Conservation (phyloP, 495 filamentous ascomycete genomes). For the Podospora pseudopauciseta region DNA sequence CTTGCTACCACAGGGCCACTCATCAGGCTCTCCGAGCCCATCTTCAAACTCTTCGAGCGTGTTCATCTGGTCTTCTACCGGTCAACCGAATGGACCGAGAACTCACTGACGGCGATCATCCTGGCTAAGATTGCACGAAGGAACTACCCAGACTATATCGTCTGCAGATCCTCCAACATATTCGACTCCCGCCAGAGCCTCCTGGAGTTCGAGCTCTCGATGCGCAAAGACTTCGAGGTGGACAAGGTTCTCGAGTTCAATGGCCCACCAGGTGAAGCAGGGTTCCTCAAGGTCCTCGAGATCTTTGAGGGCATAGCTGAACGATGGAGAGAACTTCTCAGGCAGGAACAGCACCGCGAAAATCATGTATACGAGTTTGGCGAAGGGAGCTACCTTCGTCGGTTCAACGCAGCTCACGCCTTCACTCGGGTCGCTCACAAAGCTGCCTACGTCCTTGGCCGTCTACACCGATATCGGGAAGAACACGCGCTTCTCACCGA, state of each 20-base stretch:
- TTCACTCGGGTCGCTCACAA: slow-evolving; percentile 94
- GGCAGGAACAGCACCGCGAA: slow-evolving; percentile 77
- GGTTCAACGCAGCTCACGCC: slow-evolving; percentile 89
- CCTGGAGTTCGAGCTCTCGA: slow-evolving; percentile 83
- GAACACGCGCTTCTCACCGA: slow-evolving; percentile 74
- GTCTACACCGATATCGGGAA: slow-evolving; percentile 72
- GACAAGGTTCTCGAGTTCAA: slow-evolving; percentile 84
- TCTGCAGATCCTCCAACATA: slow-evolving; percentile 85
- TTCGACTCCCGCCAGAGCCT: slow-evolving; percentile 72
- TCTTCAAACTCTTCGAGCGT: slow-evolving; percentile 84
- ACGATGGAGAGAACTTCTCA: slow-evolving; percentile 70
- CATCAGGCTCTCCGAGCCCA: slow-evolving; percentile 69
- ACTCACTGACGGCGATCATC: slow-evolving; percentile 92
- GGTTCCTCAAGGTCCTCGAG: slow-evolving; percentile 57
- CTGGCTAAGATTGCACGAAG: slow-evolving; percentile 80
- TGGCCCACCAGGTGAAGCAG: slow-evolving; percentile 63
- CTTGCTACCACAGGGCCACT: slow-evolving; percentile 75
- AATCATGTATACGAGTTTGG: slow-evolving; percentile 74
- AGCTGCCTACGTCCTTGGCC: slow-evolving; percentile 68
- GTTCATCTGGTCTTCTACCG: slow-evolving; percentile 95
- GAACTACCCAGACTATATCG: slow-evolving; percentile 87
- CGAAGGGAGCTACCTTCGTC: slow-evolving; percentile 86
- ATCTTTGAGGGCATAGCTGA: slow-evolving; percentile 73
- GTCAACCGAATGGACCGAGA: slow-evolving; percentile 96
- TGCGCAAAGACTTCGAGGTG: slow-evolving; percentile 77